Evolutionary conservation across 306 rosid species (phyloP).

Genomic region (Leucaena leucocephala): DNA sequence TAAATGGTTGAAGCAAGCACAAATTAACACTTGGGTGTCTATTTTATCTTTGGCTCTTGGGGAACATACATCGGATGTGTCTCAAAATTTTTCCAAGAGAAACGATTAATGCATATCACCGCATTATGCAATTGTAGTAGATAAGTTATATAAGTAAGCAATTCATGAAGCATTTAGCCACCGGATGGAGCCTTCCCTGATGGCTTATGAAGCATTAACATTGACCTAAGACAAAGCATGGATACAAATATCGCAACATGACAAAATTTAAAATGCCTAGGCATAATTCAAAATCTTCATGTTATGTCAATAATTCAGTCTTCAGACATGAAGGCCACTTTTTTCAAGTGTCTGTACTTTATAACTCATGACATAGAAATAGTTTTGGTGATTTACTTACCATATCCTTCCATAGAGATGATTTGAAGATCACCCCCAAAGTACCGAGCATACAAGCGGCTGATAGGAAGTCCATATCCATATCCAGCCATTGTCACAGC

Average conservation of each 20-base stretch:
- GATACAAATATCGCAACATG: background rate
- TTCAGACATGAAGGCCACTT: background rate
- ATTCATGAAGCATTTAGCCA: background rate
- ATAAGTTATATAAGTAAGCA: background rate
- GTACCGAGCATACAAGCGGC: slow-evolving; percentile 76
- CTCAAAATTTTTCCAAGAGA: background rate
- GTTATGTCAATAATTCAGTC: background rate
- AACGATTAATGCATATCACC: background rate
- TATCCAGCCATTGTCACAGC: slow-evolving; percentile 77
- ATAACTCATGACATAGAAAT: background rate
- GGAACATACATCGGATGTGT: background rate
- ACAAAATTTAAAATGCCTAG: background rate
- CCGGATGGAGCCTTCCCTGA: background rate
- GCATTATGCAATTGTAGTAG: background rate
- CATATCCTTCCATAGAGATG: slow-evolving; percentile 88
- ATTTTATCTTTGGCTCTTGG: background rate
- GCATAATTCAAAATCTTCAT: background rate
- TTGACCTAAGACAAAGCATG: background rate
- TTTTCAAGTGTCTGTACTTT: background rate
- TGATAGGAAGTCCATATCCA: slow-evolving; percentile 77
- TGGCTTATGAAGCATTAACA: background rate
- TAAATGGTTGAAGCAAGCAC: background rate
- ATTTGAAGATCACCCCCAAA: slow-evolving; percentile 86
- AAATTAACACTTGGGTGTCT: background rate
- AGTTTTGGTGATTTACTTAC: slow-evolving; percentile 41